phyloP scores from a whole-genome alignment of 129 eudicot genomes.

The Kitagawia praeruptora region DNA sequence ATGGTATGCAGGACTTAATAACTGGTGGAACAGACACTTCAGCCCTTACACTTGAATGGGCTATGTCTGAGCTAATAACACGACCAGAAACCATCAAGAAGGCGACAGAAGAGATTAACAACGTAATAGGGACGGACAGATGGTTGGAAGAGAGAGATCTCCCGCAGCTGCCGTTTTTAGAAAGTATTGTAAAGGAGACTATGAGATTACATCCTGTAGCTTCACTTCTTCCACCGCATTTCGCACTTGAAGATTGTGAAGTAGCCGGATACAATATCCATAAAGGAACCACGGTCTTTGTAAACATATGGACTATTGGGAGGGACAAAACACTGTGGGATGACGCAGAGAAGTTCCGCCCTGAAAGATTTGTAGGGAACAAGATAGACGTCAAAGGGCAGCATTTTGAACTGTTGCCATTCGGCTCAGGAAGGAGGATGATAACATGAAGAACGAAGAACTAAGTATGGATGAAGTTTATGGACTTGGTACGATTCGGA shows the following conservation, averaged over 20 bases:
- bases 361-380: slow-evolving; percentile 32
- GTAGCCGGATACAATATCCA: slow-evolving; percentile 27
- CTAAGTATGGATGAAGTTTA: slow-evolving; percentile 6
- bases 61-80: background rate
- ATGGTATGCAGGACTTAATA: no score
- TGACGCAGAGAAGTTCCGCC: slow-evolving; percentile 23
- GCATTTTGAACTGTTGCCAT: slow-evolving; percentile 11
- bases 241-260: slow-evolving; percentile 9
- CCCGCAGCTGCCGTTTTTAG: background rate
- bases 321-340: slow-evolving; percentile 28
- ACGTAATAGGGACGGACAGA: background rate
- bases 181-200: background rate
- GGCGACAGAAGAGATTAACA: background rate
- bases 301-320: slow-evolving; percentile 33
- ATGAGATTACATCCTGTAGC: background rate
- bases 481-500: background rate
- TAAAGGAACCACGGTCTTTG: slow-evolving; percentile 28
- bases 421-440: slow-evolving; percentile 16
- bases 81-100: background rate
- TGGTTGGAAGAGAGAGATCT: slow-evolving; percentile 13
- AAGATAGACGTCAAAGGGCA: slow-evolving; percentile 16
- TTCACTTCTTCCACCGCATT: background rate
- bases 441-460: background rate
- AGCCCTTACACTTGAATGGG: slow-evolving; percentile 1
- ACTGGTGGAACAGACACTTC: no score